Evolutionary conservation across 306 rosid species (phyloP).

Genomic region (Prunus mume): DNA sequence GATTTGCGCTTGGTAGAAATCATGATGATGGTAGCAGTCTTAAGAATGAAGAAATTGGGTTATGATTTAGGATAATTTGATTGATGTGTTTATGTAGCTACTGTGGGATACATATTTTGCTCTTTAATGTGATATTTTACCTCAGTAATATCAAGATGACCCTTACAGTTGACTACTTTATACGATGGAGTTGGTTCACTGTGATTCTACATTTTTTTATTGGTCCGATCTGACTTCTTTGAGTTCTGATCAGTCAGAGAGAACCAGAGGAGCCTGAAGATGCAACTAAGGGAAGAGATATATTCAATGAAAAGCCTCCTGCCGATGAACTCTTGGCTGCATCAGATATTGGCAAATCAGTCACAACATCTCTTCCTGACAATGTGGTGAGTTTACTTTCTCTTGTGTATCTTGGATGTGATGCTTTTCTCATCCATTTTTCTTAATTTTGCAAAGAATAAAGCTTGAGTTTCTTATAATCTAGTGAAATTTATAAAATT

Average conservation of each 20-base stretch:
- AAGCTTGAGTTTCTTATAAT: not conserved
- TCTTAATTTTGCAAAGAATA: no score
- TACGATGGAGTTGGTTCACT: conserved; percentile 15
- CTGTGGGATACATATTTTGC: not conserved
- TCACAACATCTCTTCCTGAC: conserved; percentile 91
- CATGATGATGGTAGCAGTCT: not conserved
- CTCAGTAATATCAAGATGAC: conserved; percentile 6
- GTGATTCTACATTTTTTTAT: conserved; percentile 9
- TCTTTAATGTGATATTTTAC: not conserved
- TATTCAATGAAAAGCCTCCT: conserved; percentile 96
- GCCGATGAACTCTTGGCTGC: conserved; percentile 93
- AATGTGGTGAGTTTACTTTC: conserved; percentile 71
- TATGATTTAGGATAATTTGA: not conserved
- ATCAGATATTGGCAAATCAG: conserved; percentile 92
- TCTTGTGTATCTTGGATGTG: not conserved
- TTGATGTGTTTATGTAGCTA: no score
- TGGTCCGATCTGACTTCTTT: conserved; percentile 21
- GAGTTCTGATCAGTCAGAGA: conserved; percentile 61
- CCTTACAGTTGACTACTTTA: conserved; percentile 4
- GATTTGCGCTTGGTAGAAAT: not conserved
- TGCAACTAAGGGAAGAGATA: conserved; percentile 97
- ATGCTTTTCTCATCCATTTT: not conserved
- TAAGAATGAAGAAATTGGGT: not conserved
- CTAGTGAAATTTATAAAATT: not conserved
- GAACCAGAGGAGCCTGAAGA: conserved; percentile 99